A percentile compares a stretch with the other conserved stretches of the same genome.
Evolutionary conservation across 495 filamentous ascomycete genomes (phyloP).

Genomic region (Pseudevernia furfuracea): DNA sequence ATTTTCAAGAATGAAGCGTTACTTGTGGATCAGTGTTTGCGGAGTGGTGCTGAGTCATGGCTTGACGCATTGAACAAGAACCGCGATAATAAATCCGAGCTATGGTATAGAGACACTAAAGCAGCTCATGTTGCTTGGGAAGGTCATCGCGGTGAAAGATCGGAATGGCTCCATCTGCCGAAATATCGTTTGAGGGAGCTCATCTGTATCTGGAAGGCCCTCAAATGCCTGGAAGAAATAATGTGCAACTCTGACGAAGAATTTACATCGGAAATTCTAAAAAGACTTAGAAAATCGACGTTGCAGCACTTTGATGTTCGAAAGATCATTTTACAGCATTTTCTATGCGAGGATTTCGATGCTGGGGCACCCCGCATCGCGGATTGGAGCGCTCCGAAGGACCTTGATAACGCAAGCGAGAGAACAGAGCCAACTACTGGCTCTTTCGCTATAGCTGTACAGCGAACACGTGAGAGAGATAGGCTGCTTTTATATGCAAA

Average conservation of each 20-base stretch:
- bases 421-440: neutral
- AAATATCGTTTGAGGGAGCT: neutral
- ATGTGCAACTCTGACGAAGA: too few species aligned
- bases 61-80: neutral
- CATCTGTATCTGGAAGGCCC: neutral
- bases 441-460: neutral
- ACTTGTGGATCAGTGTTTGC: neutral
- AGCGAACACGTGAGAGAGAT: neutral
- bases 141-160: neutral
- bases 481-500: neutral
- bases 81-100: neutral
- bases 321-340: neutral
- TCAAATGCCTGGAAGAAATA: neutral
- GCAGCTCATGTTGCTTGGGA: neutral
- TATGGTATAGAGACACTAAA: neutral
- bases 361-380: too few species aligned
- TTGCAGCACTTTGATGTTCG: neutral
- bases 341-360: too few species aligned
- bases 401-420: too few species aligned
- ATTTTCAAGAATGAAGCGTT: neutral
- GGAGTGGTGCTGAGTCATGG: neutral
- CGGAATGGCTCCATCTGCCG: neutral
- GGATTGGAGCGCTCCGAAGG: too few species aligned
- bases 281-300: neutral
- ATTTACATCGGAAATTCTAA: neutral